phyloP scores from a whole-genome alignment of 2,329 filamentous ascomycete genomes.

The Lojkania enalia region DNA sequence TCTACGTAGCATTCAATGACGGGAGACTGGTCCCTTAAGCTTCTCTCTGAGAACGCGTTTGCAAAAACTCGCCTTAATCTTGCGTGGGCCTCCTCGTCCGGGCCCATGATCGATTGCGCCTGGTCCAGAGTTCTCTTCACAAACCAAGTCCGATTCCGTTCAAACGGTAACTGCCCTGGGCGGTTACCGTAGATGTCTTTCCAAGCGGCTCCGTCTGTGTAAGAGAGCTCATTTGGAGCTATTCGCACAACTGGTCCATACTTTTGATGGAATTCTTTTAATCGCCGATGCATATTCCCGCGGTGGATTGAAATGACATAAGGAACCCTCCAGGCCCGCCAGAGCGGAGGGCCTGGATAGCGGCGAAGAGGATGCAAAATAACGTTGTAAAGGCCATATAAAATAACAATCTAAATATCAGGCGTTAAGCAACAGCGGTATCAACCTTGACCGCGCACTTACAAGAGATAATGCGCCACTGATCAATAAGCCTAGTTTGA shows the following conservation, averaged over 20 bases:
- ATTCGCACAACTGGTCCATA: slow-evolving; percentile 35
- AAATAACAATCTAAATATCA: slow-evolving; percentile 10
- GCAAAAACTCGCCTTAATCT: slow-evolving; percentile 29
- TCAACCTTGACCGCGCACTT: background rate
- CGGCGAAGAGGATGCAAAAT: slow-evolving; percentile 30
- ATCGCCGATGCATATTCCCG: slow-evolving; percentile 28
- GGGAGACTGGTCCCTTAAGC: slow-evolving; percentile 26
- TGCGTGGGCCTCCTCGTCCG: slow-evolving; percentile 27
- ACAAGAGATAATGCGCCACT: background rate
- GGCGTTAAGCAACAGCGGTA: no score
- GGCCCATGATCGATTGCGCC: slow-evolving; percentile 29
- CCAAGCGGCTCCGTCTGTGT: slow-evolving; percentile 28
- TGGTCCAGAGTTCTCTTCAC: slow-evolving; percentile 30
- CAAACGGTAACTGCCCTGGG: slow-evolving; percentile 26
- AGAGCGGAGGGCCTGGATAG: slow-evolving; percentile 35
- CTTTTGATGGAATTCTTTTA: slow-evolving; percentile 27
- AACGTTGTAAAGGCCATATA: slow-evolving; percentile 30
- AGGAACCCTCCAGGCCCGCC: slow-evolving; percentile 30
- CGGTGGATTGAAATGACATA: slow-evolving; percentile 31
- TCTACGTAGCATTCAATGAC: slow-evolving; percentile 30
- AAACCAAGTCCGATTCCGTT: slow-evolving; percentile 29
- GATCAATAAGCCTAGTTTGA: background rate
- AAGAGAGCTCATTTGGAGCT: slow-evolving; percentile 35
- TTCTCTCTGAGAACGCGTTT: slow-evolving; percentile 33
- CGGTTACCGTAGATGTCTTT: slow-evolving; percentile 35